phyloP scores from a whole-genome alignment of 2,329 filamentous ascomycete genomes.

The Neobulgaria alba region DNA sequence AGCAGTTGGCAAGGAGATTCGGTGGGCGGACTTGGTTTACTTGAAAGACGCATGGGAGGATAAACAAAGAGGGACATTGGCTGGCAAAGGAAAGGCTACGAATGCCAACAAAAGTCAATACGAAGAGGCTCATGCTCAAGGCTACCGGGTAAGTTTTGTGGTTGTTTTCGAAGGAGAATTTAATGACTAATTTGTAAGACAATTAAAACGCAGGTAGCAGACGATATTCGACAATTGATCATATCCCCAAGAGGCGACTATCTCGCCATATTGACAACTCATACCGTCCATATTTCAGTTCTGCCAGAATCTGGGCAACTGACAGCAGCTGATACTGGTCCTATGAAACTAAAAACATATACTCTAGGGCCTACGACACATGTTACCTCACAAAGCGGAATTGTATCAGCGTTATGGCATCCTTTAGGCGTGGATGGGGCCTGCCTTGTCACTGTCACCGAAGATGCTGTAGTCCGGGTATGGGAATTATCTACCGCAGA shows the following conservation, averaged over 20 bases:
- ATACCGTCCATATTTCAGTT: slow-evolving; percentile 82
- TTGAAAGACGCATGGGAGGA: slow-evolving; percentile 58
- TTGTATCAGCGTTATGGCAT: slow-evolving; percentile 85
- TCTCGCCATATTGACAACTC: slow-evolving; percentile 75
- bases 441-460: slow-evolving; percentile 80
- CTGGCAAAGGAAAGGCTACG: slow-evolving; percentile 13
- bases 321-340: slow-evolving; percentile 54
- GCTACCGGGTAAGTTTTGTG: slow-evolving; percentile 40
- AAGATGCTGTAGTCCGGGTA: slow-evolving; percentile 77
- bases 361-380: slow-evolving; percentile 90
- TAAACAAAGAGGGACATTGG: slow-evolving; percentile 22
- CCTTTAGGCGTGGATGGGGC: slow-evolving; percentile 75
- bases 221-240: slow-evolving; percentile 75
- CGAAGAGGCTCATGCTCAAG: slow-evolving; percentile 31
- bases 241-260: slow-evolving; percentile 77
- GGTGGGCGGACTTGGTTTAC: slow-evolving; percentile 79
- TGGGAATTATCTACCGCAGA: slow-evolving; percentile 86
- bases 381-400: slow-evolving; percentile 72
- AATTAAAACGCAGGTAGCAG: slow-evolving; percentile 68
- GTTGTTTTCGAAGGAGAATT: neutral
- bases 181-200: slow-evolving; percentile 43
- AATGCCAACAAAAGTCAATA: slow-evolving; percentile 14
- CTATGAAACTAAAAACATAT: slow-evolving; percentile 75
- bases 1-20: slow-evolving; percentile 78
- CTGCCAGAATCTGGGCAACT: slow-evolving; percentile 75